Conservation (phyloP, 1,284 basidiomycete species). For the Kwoniella shivajii region DNA sequence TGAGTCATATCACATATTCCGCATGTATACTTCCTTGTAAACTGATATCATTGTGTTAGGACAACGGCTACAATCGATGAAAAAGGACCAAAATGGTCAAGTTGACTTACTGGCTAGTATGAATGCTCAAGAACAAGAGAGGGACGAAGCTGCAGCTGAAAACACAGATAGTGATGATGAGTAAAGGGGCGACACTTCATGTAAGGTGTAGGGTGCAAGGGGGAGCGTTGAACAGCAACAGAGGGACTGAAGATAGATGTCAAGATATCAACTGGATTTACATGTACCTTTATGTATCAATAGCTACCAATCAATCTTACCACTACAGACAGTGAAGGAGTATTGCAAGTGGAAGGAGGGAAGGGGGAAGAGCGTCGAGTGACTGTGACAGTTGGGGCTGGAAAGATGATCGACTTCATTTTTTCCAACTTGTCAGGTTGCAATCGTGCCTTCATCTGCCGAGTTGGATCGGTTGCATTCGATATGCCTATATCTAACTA, state of each 20-base stretch:
- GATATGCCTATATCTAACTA: neutral
- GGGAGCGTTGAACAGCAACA: constrained; percentile 18
- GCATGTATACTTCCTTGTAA: neutral
- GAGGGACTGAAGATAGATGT: constrained; percentile 31
- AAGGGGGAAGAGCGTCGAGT: too few species aligned
- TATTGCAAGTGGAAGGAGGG: too few species aligned
- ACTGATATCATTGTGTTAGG: constrained; percentile 25
- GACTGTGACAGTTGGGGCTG: too few species aligned
- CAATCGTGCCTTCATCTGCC: too few species aligned
- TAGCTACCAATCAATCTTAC: too few species aligned
- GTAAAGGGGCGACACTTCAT: too few species aligned
- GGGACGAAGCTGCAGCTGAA: constrained; percentile 25
- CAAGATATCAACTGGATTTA: neutral
- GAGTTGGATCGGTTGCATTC: constrained; percentile 12
- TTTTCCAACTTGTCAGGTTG: too few species aligned
- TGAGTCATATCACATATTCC: constrained; percentile 57
- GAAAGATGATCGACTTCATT: too few species aligned
- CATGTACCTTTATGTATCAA: too few species aligned
- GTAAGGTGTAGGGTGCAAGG: constrained; percentile 29
- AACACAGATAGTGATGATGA: constrained; percentile 34
- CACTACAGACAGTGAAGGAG: too few species aligned
- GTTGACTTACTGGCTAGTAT: constrained; percentile 52
- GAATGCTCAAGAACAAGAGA: constrained; percentile 48
- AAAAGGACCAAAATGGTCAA: constrained; percentile 39
- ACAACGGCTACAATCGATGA: constrained; percentile 50